Evolutionary conservation across 768 basidiomycete genomes (phyloP).

Genomic region (Kwoniella heveanensis): DNA sequence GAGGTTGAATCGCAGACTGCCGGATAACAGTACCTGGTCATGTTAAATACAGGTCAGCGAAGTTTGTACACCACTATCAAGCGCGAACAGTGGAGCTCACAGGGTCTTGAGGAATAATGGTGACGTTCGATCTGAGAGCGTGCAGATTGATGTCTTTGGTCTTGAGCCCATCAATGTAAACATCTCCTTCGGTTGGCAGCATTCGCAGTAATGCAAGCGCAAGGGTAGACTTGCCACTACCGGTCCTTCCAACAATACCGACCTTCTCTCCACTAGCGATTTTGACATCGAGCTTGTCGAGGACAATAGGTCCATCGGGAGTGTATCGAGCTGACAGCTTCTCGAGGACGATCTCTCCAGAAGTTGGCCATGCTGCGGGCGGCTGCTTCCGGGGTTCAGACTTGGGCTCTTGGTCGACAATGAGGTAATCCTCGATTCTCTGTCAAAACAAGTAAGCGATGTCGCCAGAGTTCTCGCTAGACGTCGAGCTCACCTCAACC

Average conservation of each 20-base stretch:
- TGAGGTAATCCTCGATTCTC: constrained; percentile 63
- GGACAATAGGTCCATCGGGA: constrained; percentile 64
- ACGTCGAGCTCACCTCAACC: constrained; percentile 45
- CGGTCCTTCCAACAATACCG: constrained; percentile 67
- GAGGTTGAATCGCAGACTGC: constrained; percentile 60
- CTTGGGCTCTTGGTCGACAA: constrained; percentile 64
- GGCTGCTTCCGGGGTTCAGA: constrained; percentile 59
- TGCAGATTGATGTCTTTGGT: constrained; percentile 64
- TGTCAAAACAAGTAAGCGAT: constrained; percentile 49
- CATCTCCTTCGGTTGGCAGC: constrained; percentile 64
- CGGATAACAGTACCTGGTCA: constrained; percentile 61
- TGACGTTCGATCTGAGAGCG: constrained; percentile 64
- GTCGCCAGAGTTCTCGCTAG: neutral
- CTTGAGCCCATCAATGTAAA: constrained; percentile 63
- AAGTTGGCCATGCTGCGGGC: constrained; percentile 68
- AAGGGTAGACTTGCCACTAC: constrained; percentile 60
- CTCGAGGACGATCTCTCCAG: constrained; percentile 63
- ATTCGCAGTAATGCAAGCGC: constrained; percentile 64
- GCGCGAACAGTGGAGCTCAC: too few species aligned
- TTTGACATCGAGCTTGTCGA: constrained; percentile 65
- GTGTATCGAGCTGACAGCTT: constrained; percentile 64
- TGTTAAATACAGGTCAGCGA: neutral
- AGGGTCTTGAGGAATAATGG: constrained; percentile 67
- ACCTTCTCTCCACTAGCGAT: constrained; percentile 65
- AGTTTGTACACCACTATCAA: too few species aligned